phyloP scores from a whole-genome alignment of 345 rosid species.

The Luvunga scandens region DNA sequence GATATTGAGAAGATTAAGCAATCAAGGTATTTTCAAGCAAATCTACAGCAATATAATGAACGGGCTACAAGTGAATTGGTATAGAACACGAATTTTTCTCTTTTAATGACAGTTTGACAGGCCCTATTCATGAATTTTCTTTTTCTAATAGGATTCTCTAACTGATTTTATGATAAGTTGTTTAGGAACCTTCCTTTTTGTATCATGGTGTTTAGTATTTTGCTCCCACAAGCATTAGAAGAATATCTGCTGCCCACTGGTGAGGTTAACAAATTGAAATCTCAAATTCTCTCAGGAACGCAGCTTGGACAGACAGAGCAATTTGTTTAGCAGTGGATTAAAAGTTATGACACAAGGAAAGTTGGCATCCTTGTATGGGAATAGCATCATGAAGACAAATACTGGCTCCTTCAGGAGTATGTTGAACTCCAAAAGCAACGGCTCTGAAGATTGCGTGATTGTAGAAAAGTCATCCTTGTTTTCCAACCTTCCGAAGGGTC shows the following conservation, averaged over 20 bases:
- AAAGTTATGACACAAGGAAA: conserved; percentile 53
- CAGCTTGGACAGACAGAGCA: conserved; percentile 31
- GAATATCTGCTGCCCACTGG: neutral
- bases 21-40: conserved; percentile 56
- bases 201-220: neutral
- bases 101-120: neutral
- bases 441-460: conserved; percentile 49
- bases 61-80: conserved; percentile 39
- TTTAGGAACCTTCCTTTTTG: neutral
- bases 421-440: conserved; percentile 36
- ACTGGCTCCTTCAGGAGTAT: conserved; percentile 30
- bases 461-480: conserved; percentile 33
- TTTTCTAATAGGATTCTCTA: neutral
- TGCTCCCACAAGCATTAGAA: neutral
- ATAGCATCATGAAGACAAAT: conserved; percentile 41
- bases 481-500: conserved; percentile 30
- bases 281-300: conserved; percentile 50
- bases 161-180: neutral
- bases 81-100: conserved; percentile 9
- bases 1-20: conserved; percentile 64
- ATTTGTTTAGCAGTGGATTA: conserved; percentile 40
- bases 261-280: neutral
- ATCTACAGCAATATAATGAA: conserved; percentile 47
- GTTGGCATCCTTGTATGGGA: conserved; percentile 75
- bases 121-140: neutral